A percentile compares a stretch with the other conserved stretches of the same genome.
Conservation (phyloP, 2,329 filamentous ascomycete species). For the Alternaria longipes region DNA sequence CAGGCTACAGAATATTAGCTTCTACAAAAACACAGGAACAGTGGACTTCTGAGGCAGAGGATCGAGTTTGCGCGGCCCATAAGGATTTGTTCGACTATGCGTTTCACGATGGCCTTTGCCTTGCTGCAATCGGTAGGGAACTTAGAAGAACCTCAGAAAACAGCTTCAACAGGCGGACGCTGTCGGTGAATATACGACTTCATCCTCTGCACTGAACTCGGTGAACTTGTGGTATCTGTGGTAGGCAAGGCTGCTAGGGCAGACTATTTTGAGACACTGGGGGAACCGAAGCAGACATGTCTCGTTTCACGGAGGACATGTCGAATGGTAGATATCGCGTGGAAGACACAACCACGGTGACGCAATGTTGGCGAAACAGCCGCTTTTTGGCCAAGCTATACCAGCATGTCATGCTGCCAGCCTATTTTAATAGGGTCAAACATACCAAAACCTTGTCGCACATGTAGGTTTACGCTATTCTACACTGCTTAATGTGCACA, state of each 20-base stretch:
- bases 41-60: neutral
- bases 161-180: neutral
- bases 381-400: neutral
- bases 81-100: neutral
- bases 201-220: neutral
- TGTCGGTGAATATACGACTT: neutral
- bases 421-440: neutral
- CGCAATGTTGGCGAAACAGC: conserved; percentile 4
- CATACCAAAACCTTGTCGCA: neutral
- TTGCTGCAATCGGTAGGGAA: neutral
- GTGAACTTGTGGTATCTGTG: neutral
- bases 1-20: neutral
- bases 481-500: neutral
- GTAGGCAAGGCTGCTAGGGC: neutral
- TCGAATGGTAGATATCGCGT: neutral
- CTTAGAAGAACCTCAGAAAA: neutral
- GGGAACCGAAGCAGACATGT: neutral
- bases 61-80: neutral
- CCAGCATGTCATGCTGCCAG: neutral
- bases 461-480: neutral
- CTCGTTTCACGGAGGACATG: neutral
- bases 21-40: neutral
- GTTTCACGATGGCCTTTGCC: neutral
- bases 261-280: neutral
- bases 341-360: neutral